Base-by-base conservation (phyloP, 148 eudicot genomes). In the Rhododendron griersonianum region DNA sequence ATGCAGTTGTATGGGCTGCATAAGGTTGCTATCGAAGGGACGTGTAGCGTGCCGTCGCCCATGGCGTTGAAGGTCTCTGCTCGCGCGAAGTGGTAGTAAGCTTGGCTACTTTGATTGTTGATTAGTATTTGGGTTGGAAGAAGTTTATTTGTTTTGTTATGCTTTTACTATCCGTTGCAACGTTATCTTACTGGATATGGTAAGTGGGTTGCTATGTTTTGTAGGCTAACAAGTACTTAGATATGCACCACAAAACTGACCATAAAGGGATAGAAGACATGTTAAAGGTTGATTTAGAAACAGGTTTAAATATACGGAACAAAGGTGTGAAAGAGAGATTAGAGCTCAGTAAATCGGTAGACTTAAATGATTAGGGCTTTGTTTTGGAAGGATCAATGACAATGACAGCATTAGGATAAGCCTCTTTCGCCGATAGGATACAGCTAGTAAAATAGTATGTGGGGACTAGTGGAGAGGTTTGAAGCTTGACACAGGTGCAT, bases 61-160 rank as follows among this genome's bases (percentile, higher is more conserved):
- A 91, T 95, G 96, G 95, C 96, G 61, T 87, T 95, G 84, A 93
- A 90, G 88, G 86, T 91, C 82, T 85, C 90, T 85, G 96, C 98
- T 85, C 95, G 98, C 45, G 93, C 96, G 47, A 92, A 95, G 67
- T 95, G 98, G 98, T 95, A 93, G 84, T 57, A 7, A 80, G 44
- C 28, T 83, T 73, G 84, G 57, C 78, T n/a, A 19, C 73, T 10
- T 25, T 59, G 13, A 35, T 50, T 87, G 4, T 35, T 79, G 15
- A 47, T 33, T 69, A 30, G 35, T 16, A 44, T 61, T 39, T 7
- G 39, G 47, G 65, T 14, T 48, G 50, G 78, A 80, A 28, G 3
- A 7, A 2, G 13, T 14, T 53, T 48, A 25, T 80, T 15, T 80
- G 55, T 25, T 16, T 80, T 35, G 33, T 35, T 61, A 41, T 69